phyloP scores from a whole-genome alignment of 768 basidiomycete genomes.

The Postia placenta region DNA sequence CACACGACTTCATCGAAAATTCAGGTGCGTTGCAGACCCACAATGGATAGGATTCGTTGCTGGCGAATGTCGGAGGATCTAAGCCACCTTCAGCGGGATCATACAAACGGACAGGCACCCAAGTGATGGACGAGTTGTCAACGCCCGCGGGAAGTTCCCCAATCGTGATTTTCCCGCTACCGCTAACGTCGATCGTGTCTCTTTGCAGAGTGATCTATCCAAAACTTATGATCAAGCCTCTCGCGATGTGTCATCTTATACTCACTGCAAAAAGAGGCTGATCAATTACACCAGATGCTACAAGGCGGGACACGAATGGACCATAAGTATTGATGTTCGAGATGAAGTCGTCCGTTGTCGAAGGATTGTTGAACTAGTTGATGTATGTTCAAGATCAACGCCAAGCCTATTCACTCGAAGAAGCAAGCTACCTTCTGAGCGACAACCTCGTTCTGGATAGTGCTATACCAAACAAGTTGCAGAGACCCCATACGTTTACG shows the following conservation, averaged over 20 bases:
- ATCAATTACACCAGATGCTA: conserved; percentile 33
- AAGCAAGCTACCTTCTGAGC: conserved; percentile 12
- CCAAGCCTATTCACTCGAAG: neutral
- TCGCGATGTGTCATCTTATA: neutral
- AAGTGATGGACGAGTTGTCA: conserved; percentile 47
- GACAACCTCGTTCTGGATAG: conserved; percentile 20
- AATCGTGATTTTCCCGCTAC: conserved; percentile 61
- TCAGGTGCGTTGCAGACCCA: too few relatives aligned
- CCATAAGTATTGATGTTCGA: conserved; percentile 21
- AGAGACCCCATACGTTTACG: neutral
- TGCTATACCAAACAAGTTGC: conserved; percentile 7
- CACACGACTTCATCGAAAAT: neutral
- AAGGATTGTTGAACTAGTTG: conserved; percentile 14
- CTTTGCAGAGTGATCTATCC: conserved; percentile 56
- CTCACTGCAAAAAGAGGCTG: conserved; percentile 33
- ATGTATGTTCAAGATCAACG: neutral
- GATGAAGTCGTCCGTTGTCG: conserved; percentile 21
- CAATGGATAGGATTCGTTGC: conserved; percentile 47
- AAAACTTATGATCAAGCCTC: neutral
- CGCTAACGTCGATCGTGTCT: conserved; percentile 58
- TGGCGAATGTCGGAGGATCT: conserved; percentile 47
- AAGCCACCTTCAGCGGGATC: conserved; percentile 46
- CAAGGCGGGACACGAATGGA: conserved; percentile 30
- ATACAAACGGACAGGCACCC: conserved; percentile 62
- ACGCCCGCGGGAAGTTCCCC: conserved; percentile 58